These are phyloP conservation scores for Daldinia bambusicola DNA, from an alignment of 495 filamentous ascomycete genomes.

Conservation along the genomic window DNA sequence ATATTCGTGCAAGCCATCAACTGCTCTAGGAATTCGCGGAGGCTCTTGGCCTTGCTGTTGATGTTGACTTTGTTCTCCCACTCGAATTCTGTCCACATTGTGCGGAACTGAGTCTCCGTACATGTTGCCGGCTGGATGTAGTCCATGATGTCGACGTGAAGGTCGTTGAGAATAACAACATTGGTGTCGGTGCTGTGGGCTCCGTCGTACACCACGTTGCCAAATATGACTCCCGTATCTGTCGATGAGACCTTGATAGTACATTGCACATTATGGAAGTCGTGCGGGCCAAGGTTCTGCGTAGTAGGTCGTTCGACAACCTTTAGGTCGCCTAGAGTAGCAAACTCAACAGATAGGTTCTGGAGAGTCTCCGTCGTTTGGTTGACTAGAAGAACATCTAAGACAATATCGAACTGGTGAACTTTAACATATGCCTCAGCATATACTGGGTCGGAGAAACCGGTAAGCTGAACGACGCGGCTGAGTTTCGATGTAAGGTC, in stretches of 20 bases:
- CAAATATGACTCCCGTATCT: conserved; percentile 98
- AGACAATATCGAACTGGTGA: conserved; percentile 98
- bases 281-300: conserved; percentile 92
- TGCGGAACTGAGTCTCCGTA: conserved; percentile 97
- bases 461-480: conserved; percentile 95
- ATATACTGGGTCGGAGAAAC: conserved; percentile 98
- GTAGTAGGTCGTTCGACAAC: conserved; percentile 96
- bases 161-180: conserved; percentile 97
- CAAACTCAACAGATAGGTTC: conserved; percentile 97
- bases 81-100: conserved; percentile 99
- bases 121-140: conserved; percentile 98
- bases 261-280: conserved; percentile 97
- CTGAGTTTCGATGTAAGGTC: conserved; percentile 93
- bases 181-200: conserved; percentile 94
- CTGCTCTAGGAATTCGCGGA: conserved; percentile 92
- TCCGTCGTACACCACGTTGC: conserved; percentile 98
- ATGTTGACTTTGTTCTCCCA: conserved; percentile 99
- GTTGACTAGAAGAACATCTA: conserved; percentile 97
- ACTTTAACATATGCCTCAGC: conserved; percentile 99
- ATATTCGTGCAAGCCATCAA: conserved; percentile 99
- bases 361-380: conserved; percentile 97
- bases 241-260: conserved; percentile 99
- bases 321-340: conserved; percentile 96
- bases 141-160: conserved; percentile 99
- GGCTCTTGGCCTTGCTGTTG: conserved; percentile 91